These are phyloP conservation scores for Paraconiothyrium brasiliense DNA, from an alignment of 2,329 filamentous ascomycete species.

Conservation along the genomic window DNA sequence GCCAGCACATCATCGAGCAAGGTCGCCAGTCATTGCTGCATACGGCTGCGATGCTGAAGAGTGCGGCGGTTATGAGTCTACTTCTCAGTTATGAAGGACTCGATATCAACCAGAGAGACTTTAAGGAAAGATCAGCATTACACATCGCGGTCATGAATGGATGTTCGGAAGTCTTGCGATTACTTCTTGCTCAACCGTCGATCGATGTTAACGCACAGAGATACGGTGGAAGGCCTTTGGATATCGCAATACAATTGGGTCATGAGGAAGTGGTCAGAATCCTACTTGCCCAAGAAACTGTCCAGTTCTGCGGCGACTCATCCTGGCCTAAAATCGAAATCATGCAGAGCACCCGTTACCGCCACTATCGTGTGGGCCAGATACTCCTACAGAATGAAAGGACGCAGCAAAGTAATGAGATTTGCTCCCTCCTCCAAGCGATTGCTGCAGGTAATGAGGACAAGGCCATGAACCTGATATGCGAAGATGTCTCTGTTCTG, in stretches of 20 bases:
- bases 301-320: neutral
- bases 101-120: neutral
- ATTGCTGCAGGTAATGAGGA: neutral
- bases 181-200: neutral
- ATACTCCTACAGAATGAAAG: neutral
- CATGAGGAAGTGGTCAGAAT: neutral
- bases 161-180: neutral
- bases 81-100: neutral
- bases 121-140: neutral
- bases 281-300: neutral
- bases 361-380: neutral
- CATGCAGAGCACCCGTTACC: no score
- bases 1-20: neutral
- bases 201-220: constrained; percentile 3
- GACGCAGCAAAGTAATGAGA: neutral
- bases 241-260: neutral
- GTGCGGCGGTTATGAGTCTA: neutral
- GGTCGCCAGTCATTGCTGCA: neutral
- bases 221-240: neutral
- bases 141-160: constrained; percentile 7
- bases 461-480: neutral
- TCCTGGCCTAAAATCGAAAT: no score
- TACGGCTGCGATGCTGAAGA: neutral
- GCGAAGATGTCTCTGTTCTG: neutral
- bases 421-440: neutral